Conservation (phyloP, 2,329 filamentous ascomycete species). For the Metarhizium robertsii region DNA sequence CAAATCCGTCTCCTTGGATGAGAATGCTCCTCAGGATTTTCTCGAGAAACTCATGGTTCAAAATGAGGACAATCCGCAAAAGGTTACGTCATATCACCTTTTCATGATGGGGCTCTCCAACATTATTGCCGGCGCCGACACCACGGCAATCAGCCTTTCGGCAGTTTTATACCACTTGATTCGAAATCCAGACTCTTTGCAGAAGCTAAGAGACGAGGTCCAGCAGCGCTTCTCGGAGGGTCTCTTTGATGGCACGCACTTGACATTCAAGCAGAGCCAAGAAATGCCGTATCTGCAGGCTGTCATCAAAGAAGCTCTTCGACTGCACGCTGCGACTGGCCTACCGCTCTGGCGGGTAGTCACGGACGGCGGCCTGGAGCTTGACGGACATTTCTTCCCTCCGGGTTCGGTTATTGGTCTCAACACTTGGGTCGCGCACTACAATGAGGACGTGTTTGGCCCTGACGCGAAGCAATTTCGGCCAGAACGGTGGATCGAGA, state of each 20-base stretch:
- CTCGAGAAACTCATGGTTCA: no score
- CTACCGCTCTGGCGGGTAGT: slow-evolving; percentile 13
- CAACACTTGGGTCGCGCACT: no score
- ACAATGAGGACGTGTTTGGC: no score
- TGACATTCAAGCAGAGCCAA: slow-evolving; percentile 31
- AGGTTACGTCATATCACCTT: slow-evolving; percentile 7
- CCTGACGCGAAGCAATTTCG: no score
- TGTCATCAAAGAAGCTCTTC: slow-evolving; percentile 41
- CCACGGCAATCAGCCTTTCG: slow-evolving; percentile 37
- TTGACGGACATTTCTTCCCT: no score
- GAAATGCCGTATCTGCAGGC: slow-evolving; percentile 43
- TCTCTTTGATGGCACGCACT: not conserved
- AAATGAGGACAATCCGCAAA: not conserved
- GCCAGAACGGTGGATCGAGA: slow-evolving; percentile 28
- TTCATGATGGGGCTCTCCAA: slow-evolving; percentile 18
- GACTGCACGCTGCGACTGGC: slow-evolving; percentile 39
- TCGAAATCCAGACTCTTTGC: slow-evolving; percentile 3
- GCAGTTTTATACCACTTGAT: slow-evolving; percentile 34
- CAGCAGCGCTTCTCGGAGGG: slow-evolving; percentile 1
- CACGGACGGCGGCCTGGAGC: no score
- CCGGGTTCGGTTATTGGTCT: no score
- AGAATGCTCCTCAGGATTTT: no score
- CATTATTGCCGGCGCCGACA: slow-evolving; percentile 30
- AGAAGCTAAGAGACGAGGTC: slow-evolving; percentile 15
- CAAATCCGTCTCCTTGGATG: no score